Evolutionary conservation across 306 rosid genomes (phyloP), one percentile per base, ranked within the genome.

Genomic region (Neltuma alba): DNA sequence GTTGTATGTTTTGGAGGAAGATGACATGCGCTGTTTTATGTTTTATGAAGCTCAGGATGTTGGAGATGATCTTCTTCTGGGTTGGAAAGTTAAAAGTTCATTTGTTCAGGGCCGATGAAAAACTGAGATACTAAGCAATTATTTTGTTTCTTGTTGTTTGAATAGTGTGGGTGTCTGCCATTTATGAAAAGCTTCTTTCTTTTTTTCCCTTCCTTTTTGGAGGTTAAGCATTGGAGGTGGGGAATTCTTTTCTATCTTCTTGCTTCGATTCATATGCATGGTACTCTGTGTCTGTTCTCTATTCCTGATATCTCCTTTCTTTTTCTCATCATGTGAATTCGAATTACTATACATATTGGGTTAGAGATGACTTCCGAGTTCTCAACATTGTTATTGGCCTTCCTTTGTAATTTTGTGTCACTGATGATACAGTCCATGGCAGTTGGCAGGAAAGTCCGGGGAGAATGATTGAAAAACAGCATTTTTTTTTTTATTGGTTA

Each of bases 111-210:
- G 23, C 68, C 20, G 50, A 16, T 28, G 61, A 33, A 68, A 55
- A 48, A 20, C 38, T 73, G n/a, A 31, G 72, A 41, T 80, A 75
- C 79, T 71, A 71, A 28, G 58, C 0, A 25, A 41, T 79, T 27
- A 12, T 47, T 68, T 9, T 55, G 25, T 72, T 79, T 71, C 58
- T 50, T 50, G 0, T 21, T 71, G 69, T 40, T 61, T 75, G 67
- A 67, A 76, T 67, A 76, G 76, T 83, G 62, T 72, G 73, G 52
- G 85, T 55, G 68, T 78, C 82, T 76, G 14, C 70, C 80, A 70
- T 70, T 73, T 77, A 25, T 64, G 31, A 70, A 63, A 65, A 64
- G 75, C 63, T 81, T 80, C n/a, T n/a, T n/a, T n/a, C n/a, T n/a
- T n/a, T n/a, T n/a, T n/a, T n/a, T n/a, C n/a, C n/a, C n/a, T 83